Percentiles rank a stretch among this genome's conserved stretches.
These are phyloP conservation scores for Crithidia thermophila DNA, from an alignment of 208 protist species.

Conservation along the genomic window DNA sequence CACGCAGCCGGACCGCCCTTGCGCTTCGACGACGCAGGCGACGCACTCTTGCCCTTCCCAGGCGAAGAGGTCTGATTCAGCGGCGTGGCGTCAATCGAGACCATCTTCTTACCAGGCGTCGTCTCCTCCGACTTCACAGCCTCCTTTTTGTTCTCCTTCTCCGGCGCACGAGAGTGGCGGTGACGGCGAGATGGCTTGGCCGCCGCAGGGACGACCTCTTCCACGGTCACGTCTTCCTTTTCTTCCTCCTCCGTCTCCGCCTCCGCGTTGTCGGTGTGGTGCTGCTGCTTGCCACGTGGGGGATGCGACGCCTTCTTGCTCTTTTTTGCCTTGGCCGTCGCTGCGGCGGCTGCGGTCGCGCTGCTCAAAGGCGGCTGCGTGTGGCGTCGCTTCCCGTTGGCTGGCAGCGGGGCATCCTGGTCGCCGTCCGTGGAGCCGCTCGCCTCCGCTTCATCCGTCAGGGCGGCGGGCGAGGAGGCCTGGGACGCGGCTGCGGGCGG, in stretches of 20 bases:
- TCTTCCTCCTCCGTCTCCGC: slow-evolving; percentile 7
- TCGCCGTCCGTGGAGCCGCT: not conserved
- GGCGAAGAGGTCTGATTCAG: not conserved
- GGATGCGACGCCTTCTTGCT: not conserved
- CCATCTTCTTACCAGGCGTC: slow-evolving; percentile 2
- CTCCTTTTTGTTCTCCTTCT: not conserved
- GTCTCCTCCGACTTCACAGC: not conserved
- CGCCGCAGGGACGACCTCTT: not conserved
- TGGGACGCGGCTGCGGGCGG: slow-evolving; percentile 4
- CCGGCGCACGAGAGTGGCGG: not conserved
- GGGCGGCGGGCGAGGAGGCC: slow-evolving; percentile 6
- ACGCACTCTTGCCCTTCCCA: not conserved
- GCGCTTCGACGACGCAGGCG: slow-evolving; percentile 6
- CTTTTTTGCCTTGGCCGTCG: not conserved
- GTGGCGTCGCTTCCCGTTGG: not conserved
- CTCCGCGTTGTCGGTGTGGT: not conserved
- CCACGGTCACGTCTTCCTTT: not conserved
- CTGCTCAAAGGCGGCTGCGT: slow-evolving; percentile 2
- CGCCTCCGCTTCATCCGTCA: slow-evolving; percentile 8
- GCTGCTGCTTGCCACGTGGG: not conserved
- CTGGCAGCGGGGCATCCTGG: not conserved
- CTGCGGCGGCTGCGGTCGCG: not conserved
- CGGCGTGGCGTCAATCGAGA: slow-evolving; percentile 13
- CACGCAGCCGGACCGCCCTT: slow-evolving; percentile 23
- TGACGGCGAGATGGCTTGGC: slow-evolving; percentile 15